phyloP scores from a whole-genome alignment of 2,329 filamentous ascomycete species.

The Monilinia polystroma region DNA sequence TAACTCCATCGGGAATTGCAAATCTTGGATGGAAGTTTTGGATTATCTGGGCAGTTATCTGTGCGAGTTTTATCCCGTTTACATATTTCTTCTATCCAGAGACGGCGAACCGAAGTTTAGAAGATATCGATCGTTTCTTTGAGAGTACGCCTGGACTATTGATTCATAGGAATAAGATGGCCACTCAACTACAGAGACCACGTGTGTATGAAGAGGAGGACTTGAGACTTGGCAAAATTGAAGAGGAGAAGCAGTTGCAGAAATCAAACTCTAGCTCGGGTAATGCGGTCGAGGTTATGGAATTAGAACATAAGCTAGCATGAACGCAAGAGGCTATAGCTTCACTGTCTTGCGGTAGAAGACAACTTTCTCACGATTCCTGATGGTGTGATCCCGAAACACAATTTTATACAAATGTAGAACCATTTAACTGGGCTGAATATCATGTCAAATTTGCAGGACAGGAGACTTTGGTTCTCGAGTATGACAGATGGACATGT shows the following conservation, averaged over 20 bases:
- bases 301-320: constrained; percentile 3
- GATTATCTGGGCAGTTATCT: constrained; percentile 42
- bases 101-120: constrained; percentile 49
- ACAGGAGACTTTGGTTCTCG: too few species aligned
- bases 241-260: constrained; percentile 16
- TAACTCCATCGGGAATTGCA: constrained; percentile 42
- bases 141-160: constrained; percentile 28
- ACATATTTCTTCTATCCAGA: constrained; percentile 53
- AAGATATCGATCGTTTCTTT: constrained; percentile 54
- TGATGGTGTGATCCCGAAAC: too few species aligned
- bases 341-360: too few species aligned
- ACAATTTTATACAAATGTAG: too few species aligned
- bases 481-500: background rate
- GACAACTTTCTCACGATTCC: too few species aligned
- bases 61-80: constrained; percentile 42
- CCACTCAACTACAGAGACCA: constrained; percentile 30
- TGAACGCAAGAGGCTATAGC: background rate
- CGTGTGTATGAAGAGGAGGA: constrained; percentile 30
- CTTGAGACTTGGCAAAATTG: constrained; percentile 24
- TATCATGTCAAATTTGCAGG: too few species aligned
- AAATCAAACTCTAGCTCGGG: background rate
- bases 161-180: constrained; percentile 29
- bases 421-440: too few species aligned
- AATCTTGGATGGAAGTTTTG: constrained; percentile 43
- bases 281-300: background rate